Conservation (phyloP, 805 yeast genomes). For the Zygoascus ofunaensis region DNA sequence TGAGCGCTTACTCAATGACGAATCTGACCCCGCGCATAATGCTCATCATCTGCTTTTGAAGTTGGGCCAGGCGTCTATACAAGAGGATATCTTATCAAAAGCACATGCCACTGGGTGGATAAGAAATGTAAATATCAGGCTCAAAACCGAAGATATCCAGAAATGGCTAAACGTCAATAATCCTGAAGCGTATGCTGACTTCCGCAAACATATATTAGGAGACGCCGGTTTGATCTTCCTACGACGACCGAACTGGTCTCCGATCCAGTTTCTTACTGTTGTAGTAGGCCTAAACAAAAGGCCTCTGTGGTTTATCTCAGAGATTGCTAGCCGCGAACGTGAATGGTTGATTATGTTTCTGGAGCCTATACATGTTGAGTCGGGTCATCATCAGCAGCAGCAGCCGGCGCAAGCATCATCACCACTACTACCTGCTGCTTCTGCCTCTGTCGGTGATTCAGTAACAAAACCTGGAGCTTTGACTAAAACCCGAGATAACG, state of each 20-base stretch:
- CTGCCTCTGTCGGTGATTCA: not conserved
- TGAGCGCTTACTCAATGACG: conserved; percentile 26
- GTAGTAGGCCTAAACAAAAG: conserved; percentile 18
- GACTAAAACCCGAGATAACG: not conserved
- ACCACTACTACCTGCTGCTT: not conserved
- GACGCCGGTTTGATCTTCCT: conserved; percentile 21
- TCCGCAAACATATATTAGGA: conserved; percentile 3
- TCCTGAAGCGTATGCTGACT: not conserved
- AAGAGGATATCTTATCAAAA: conserved; percentile 44
- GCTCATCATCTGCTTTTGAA: conserved; percentile 32
- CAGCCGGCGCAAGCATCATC: not conserved
- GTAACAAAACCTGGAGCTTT: not conserved
- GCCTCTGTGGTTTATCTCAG: conserved; percentile 30
- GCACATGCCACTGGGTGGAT: conserved; percentile 65
- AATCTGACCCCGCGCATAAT: conserved; percentile 13
- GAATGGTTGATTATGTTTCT: conserved; percentile 21
- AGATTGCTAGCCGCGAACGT: conserved; percentile 21
- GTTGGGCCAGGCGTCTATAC: conserved; percentile 41
- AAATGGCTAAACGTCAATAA: conserved; percentile 19
- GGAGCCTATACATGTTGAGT: conserved; percentile 17
- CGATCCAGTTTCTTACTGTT: conserved; percentile 33
- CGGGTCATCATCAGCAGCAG: not conserved
- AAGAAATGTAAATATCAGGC: conserved; percentile 42
- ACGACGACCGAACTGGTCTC: conserved; percentile 31
- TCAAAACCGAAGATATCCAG: conserved; percentile 41